These are phyloP conservation scores for Candida nitratophila DNA, from an alignment of 805 yeast genomes.

Conservation along the genomic window DNA sequence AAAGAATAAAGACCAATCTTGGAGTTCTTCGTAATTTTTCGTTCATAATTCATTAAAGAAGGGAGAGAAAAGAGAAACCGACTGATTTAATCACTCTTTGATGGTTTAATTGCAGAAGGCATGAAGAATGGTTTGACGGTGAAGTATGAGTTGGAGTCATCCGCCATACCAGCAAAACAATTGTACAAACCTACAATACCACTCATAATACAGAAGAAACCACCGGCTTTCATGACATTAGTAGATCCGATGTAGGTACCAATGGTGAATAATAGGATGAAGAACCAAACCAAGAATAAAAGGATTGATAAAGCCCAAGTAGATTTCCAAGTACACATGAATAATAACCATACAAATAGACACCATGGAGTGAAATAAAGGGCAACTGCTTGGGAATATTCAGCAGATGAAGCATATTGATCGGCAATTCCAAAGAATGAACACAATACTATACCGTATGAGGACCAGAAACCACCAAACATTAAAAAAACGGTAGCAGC, in stretches of 20 bases:
- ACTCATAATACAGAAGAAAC: slow-evolving; percentile 37
- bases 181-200: slow-evolving; percentile 40
- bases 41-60: too few relatives aligned
- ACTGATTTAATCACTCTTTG: not conserved
- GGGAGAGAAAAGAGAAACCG: too few relatives aligned
- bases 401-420: slow-evolving; percentile 29
- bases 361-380: slow-evolving; percentile 46
- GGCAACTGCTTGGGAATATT: slow-evolving; percentile 38
- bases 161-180: slow-evolving; percentile 40
- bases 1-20: too few relatives aligned
- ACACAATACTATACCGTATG: slow-evolving; percentile 39
- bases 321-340: slow-evolving; percentile 41
- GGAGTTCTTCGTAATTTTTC: too few relatives aligned
- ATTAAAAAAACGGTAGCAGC: slow-evolving; percentile 45
- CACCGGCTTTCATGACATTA: slow-evolving; percentile 36
- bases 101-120: slow-evolving; percentile 30
- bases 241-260: slow-evolving; percentile 32
- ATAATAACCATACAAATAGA: slow-evolving; percentile 39
- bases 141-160: slow-evolving; percentile 51
- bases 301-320: slow-evolving; percentile 34
- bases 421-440: slow-evolving; percentile 35
- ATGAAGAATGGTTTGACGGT: slow-evolving; percentile 40
- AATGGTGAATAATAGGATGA: slow-evolving; percentile 38
- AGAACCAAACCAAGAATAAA: slow-evolving; percentile 37
- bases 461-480: slow-evolving; percentile 51